Evolutionary conservation across 106 monocot genomes (phyloP).

Genomic region (Allium fistulosum): DNA sequence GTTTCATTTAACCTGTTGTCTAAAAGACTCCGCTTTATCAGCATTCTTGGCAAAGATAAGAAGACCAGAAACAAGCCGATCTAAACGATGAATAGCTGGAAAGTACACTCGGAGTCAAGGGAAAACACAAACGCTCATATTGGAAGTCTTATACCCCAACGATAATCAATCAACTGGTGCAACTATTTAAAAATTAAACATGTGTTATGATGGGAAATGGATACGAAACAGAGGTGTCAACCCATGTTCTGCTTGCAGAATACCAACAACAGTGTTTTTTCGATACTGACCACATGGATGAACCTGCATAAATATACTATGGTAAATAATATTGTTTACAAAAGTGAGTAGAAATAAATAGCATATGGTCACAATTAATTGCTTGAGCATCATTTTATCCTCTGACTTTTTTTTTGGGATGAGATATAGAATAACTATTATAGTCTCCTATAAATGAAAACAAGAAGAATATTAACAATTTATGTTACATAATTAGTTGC

Average conservation of each 20-base stretch:
- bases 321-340: neutral
- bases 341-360: neutral
- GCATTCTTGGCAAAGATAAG: conserved; percentile 97
- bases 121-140: conserved; percentile 2
- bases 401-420: too few species aligned
- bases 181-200: neutral
- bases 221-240: conserved; percentile 90
- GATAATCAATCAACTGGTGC: too few species aligned
- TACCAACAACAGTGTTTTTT: conserved; percentile 93
- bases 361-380: too few species aligned
- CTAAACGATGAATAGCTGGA: conserved; percentile 86
- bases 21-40: conserved; percentile 68
- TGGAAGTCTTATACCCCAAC: too few species aligned
- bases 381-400: too few species aligned
- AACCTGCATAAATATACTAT: conserved; percentile 46
- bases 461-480: too few species aligned
- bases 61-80: conserved; percentile 96
- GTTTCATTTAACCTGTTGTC: conserved; percentile 60
- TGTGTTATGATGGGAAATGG: conserved; percentile 21
- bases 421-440: too few species aligned
- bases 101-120: conserved; percentile 34
- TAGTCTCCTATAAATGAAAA: too few species aligned
- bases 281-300: conserved; percentile 99
- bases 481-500: too few species aligned
- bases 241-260: conserved; percentile 84